Evolutionary conservation across 768 basidiomycete species (phyloP), one percentile per base, ranked within the genome.

Genomic region (Suillus occidentalis): DNA sequence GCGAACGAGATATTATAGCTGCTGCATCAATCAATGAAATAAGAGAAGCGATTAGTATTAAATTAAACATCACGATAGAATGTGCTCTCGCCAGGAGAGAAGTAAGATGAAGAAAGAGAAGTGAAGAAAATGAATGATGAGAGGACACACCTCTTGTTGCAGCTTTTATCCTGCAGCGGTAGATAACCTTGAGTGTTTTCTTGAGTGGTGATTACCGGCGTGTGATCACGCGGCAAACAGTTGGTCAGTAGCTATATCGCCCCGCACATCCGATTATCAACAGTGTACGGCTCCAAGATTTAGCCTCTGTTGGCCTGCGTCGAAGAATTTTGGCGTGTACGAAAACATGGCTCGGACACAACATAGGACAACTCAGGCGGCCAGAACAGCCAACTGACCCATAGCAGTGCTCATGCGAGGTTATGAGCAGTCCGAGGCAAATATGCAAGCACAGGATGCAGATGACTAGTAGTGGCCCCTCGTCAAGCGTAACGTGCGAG

Each of bases 1-100:
- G 37, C 6, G 66, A 65, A 64, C 66, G 72, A 28, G 65, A 66
- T 49, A 72, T 58, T 14, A 73, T 68, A 42, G 39, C 36, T 25
- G 65, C 74, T 31, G 70, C 70, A 59, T 68, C 31, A n/a, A 53
- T n/a, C 18, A 60, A 49, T 3, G 65, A 58, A 28, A 67, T 25
- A 42, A 63, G 20, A 5, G 70, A 67, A 20, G 70, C 13, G 3
- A 53, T 55, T 50, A 64, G 28, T 14, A 67, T 39, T 34, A 31
- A 31, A 59, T 36, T 45, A 60, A 62, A 39, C 72, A 73, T 75
- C 16, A 39, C 25, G 56, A 58, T 39, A 39, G 56, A 14, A 9
- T 28, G 18, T 6, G 22, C 9, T 40, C 16, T 25, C 57, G 6
- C 57, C 14, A 25, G 9, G 39, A 58, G 39, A 58, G 25, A 9